Base-by-base conservation (phyloP, 225 moss, liverwort and hornwort species). In the Pleurozium schreberi region DNA sequence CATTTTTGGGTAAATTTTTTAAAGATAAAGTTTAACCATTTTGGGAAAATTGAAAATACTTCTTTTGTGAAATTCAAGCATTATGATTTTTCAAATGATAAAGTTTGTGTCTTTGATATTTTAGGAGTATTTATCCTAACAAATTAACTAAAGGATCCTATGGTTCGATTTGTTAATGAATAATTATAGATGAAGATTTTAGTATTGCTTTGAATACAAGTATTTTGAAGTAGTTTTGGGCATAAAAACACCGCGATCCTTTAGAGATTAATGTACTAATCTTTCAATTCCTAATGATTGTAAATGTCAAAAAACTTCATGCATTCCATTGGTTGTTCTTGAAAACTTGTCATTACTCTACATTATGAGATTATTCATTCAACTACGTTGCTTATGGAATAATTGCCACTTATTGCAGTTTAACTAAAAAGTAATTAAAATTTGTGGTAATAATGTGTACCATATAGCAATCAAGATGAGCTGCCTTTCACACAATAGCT, bases 281-380 rank as follows among this genome's bases (percentile, higher is more conserved):
- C 10, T 0, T 78, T 55, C 15, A 38, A 55, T 38, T 55, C 4
- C 38, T 38, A 38, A 15, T 38, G 6, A 53, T 77, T 36, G 14
- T 14, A 53, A 53, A 14, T 1, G 5, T 36, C 14, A 34, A 6
- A 14, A 14, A 14, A 1, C 14, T 50, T 1, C 0, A 0, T 6
- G 23, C 2, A 2, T 36, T 2, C 23, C 8, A 23, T 76, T 50
- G 12, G 2, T 36, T 36, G 14, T 52, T 53, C 0, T 77, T 77
- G n/a, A 53, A 77, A 77, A 53, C 23, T 23, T 36, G 3, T 76
- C 7, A 34, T 23, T 76, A 36, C 23, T 76, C 14, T 52, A 3
- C 0, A 36, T 53, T 2, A 77, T 36, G 0, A 5, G 5, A 3
- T 52, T 36, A 52, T 12, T 52, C 53, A 52, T 53, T 77, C 53